These are phyloP conservation scores for Aspergillus alliaceus DNA, from an alignment of 2,329 filamentous ascomycete species.

Conservation along the genomic window DNA sequence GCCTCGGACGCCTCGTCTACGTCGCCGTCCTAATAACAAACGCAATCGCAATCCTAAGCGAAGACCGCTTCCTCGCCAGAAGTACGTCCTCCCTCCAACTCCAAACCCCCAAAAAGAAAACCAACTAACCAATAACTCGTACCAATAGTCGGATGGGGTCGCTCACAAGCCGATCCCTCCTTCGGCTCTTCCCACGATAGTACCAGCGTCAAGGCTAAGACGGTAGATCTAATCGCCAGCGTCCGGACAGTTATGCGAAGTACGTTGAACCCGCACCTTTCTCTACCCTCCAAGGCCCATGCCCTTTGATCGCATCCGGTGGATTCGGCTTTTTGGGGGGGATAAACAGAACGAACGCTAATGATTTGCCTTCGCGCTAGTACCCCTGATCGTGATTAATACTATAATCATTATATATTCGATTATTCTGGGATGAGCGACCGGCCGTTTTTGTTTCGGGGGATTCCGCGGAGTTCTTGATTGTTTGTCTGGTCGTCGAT, in stretches of 20 bases:
- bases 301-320: too few relatives aligned
- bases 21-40: conserved; percentile 86
- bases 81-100: conserved; percentile 49
- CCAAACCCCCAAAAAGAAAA: background rate
- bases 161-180: conserved; percentile 63
- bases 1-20: conserved; percentile 71
- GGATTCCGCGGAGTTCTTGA: background rate
- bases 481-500: background rate
- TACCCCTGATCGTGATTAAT: conserved; percentile 83
- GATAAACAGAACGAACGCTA: background rate
- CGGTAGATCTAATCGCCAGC: conserved; percentile 86
- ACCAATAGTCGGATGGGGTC: conserved; percentile 73
- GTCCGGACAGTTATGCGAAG: conserved; percentile 91
- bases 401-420: conserved; percentile 81
- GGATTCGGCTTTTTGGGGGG: too few relatives aligned
- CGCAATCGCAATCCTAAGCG: conserved; percentile 87
- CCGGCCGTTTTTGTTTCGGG: background rate
- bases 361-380: conserved; percentile 31
- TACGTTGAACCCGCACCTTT: conserved; percentile 49
- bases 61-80: conserved; percentile 88
- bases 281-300: background rate
- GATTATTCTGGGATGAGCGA: conserved; percentile 67
- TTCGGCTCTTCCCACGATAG: conserved; percentile 73
- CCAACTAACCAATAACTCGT: background rate
- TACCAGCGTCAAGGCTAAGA: conserved; percentile 78